Conservation (phyloP, 2,329 filamentous ascomycete genomes). For the Zasmidium citrigriseum region DNA sequence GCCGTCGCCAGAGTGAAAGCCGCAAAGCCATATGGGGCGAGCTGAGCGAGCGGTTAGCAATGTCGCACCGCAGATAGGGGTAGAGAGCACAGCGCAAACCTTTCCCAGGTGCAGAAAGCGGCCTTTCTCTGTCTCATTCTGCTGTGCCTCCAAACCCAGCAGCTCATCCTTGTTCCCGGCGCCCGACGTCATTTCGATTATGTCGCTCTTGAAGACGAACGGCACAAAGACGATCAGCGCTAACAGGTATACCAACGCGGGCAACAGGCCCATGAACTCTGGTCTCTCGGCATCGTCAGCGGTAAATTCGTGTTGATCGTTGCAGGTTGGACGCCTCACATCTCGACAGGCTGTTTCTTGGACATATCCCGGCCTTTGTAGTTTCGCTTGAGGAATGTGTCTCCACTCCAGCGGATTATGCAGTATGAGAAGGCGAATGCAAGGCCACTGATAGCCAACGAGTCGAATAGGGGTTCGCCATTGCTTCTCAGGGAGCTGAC, state of each 20-base stretch:
- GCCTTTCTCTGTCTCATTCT: conserved; percentile 78
- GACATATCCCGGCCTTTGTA: conserved; percentile 88
- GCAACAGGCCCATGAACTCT: conserved; percentile 94
- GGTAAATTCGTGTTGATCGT: conserved; percentile 1
- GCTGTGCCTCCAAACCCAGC: conserved; percentile 66
- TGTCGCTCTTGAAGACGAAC: conserved; percentile 97
- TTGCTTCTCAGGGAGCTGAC: conserved; percentile 80
- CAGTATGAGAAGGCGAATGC: conserved; percentile 81
- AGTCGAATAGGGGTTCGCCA: conserved; percentile 86
- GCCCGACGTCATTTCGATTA: conserved; percentile 90
- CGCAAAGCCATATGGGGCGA: conserved; percentile 91
- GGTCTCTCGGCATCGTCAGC: conserved; percentile 55
- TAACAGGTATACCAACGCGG: conserved; percentile 88
- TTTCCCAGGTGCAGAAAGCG: conserved; percentile 87
- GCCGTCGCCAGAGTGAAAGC: conserved; percentile 90
- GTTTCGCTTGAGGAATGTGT: conserved; percentile 83
- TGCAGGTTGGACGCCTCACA: conserved; percentile 53
- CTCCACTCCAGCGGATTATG: conserved; percentile 90
- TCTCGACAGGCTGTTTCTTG: conserved; percentile 72
- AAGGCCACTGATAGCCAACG: conserved; percentile 79
- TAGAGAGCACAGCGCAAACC: conserved; percentile 19
- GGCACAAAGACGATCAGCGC: conserved; percentile 90
- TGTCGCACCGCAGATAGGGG: conserved; percentile 50
- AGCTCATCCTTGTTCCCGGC: conserved; percentile 90
- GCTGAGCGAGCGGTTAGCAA: conserved; percentile 51